Evolutionary conservation across 2,329 filamentous ascomycete species (phyloP).

Genomic region (Fusarium anthophilum): DNA sequence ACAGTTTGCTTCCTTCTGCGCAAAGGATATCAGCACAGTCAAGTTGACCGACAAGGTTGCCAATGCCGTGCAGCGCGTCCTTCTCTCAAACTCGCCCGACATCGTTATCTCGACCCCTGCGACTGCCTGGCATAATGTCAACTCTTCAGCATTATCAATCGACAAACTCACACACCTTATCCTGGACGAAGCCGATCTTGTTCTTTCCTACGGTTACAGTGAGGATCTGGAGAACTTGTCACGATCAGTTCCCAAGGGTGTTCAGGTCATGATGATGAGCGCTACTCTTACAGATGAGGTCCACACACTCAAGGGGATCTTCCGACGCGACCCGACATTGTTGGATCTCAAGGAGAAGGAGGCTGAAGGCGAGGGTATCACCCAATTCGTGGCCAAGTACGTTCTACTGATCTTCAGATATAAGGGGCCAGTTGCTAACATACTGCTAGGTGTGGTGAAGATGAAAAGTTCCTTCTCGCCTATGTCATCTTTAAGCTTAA

Average conservation of each 20-base stretch:
- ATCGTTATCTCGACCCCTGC: conserved; percentile 91
- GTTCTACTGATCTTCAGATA: conserved; percentile 26
- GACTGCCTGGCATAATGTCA: conserved; percentile 81
- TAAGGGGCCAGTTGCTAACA: conserved; percentile 16
- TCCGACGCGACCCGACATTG: conserved; percentile 82
- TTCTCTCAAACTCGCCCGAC: conserved; percentile 87
- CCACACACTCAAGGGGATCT: conserved; percentile 83
- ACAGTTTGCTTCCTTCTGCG: conserved; percentile 82
- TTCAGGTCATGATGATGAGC: conserved; percentile 93
- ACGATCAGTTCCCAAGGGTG: conserved; percentile 79
- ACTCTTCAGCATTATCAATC: conserved; percentile 70
- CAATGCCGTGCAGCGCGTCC: conserved; percentile 85
- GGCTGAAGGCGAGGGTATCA: conserved; percentile 78
- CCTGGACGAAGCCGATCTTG: conserved; percentile 92
- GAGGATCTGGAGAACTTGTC: conserved; percentile 86
- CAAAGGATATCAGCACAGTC: conserved; percentile 81
- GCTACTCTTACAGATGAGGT: conserved; percentile 91
- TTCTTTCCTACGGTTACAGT: conserved; percentile 93
- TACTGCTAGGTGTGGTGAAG: conserved; percentile 78
- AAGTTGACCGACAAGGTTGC: conserved; percentile 93
- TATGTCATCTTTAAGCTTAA: conserved; percentile 97
- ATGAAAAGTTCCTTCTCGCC: conserved; percentile 92
- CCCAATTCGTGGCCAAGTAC: conserved; percentile 86
- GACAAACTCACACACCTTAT: conserved; percentile 80
- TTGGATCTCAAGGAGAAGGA: conserved; percentile 87